Evolutionary conservation across 228 moss, liverwort and hornwort species (phyloP), one percentile per base, ranked within the genome.

Genomic region (Sphagnum fallax): DNA sequence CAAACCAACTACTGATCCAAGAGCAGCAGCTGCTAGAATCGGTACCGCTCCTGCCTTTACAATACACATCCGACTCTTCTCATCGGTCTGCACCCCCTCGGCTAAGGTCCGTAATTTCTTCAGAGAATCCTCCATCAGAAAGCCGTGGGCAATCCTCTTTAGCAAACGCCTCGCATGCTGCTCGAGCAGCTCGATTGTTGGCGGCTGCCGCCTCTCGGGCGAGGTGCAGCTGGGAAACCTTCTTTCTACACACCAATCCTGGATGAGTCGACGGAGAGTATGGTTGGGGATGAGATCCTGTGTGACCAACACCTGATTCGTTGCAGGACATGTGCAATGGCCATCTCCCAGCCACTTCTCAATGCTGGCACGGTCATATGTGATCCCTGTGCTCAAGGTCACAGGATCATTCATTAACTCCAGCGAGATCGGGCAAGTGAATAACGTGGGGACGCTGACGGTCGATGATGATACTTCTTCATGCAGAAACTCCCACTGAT

Each of bases 351-450:
- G 83, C 95, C 95, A 96, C 61, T 81, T 84, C 80, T 92, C 95
- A 6, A 96, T 96, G 61, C 82, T 92, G 65, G 8, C 78, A 4
- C 95, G 79, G 72, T 96, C 95, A 65, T 91, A 96, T 49, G 90
- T 96, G 91, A 92, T 92, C 49, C 95, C 95, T 52, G 95, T 96
- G 88, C 86, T 78, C 66, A 96, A 63, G 11, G 87, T 96, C 67
- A 96, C 95, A 1, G 95, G 95, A 74, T 96, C 95, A 65, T 79
- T 78, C 95, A 96, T 96, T 13, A 92, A 76, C 74, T 96, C 95
- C 14, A 96, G 68, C 15, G 92, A 89, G 64, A 96, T 89, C 4
- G 95, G 95, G 63, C 95, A 96, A 69, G 83, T 6, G 16, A 96
- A 96, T 69, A 85, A 92, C 50, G 87, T 68, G 8, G 95, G 95